These are phyloP conservation scores for Starmerella tilneyi DNA, from an alignment of 805 yeast genomes.

Conservation along the genomic window DNA sequence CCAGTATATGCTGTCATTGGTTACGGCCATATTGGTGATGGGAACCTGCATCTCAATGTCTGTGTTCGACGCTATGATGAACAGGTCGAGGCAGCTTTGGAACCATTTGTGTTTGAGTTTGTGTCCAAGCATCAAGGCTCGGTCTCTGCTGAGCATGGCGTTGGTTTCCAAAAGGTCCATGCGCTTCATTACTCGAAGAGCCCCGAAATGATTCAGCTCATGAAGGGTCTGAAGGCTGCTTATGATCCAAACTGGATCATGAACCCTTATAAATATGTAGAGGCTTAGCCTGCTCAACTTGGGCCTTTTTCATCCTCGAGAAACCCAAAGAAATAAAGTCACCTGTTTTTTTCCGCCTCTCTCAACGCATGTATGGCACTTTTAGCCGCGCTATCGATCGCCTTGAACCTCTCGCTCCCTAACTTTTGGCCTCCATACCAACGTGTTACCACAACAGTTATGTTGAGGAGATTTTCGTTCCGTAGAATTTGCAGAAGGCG, in stretches of 20 bases:
- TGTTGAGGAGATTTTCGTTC: slow-evolving; percentile 41
- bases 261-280: slow-evolving; percentile 75
- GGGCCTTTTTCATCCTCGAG: too few species aligned
- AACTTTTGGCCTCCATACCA: slow-evolving; percentile 77
- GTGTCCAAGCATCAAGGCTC: slow-evolving; percentile 58
- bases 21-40: slow-evolving; percentile 98
- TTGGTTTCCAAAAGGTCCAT: slow-evolving; percentile 92
- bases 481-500: slow-evolving; percentile 47
- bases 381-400: slow-evolving; percentile 47
- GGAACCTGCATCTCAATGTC: slow-evolving; percentile 88
- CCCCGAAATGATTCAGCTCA: slow-evolving; percentile 56
- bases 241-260: slow-evolving; percentile 86
- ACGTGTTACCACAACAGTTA: slow-evolving; percentile 57
- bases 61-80: slow-evolving; percentile 76
- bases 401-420: slow-evolving; percentile 62
- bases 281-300: slow-evolving; percentile 11
- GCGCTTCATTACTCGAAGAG: slow-evolving; percentile 79
- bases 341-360: not conserved
- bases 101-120: slow-evolving; percentile 94
- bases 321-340: too few species aligned
- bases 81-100: slow-evolving; percentile 67
- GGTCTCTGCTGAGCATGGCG: slow-evolving; percentile 93
- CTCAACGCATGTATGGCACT: slow-evolving; percentile 38
- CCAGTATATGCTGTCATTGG: slow-evolving; percentile 90
- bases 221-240: slow-evolving; percentile 65